Conservation (phyloP, 2,329 filamentous ascomycete species). For the Hysterium pulicare region DNA sequence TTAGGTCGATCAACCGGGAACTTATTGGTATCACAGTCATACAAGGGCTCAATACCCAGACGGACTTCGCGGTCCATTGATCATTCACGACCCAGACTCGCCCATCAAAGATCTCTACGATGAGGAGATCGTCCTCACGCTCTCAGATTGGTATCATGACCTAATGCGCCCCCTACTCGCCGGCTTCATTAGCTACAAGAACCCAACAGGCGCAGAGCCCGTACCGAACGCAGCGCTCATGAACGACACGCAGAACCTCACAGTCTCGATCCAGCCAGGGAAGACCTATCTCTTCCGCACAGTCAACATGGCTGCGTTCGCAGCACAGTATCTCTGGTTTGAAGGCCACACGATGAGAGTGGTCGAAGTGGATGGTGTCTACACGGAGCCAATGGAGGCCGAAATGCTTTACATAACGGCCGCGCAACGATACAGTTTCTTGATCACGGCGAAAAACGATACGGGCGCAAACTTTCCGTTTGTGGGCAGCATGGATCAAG, state of each 20-base stretch:
- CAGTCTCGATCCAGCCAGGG: slow-evolving; percentile 46
- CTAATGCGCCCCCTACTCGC: slow-evolving; percentile 44
- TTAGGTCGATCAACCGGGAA: slow-evolving; percentile 51
- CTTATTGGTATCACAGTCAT: slow-evolving; percentile 68
- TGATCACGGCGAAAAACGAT: slow-evolving; percentile 60
- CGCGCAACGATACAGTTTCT: slow-evolving; percentile 67
- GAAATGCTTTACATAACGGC: slow-evolving; percentile 64
- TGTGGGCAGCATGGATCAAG: slow-evolving; percentile 47
- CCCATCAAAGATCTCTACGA: slow-evolving; percentile 53
- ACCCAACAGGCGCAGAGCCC: slow-evolving; percentile 61
- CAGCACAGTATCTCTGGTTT: slow-evolving; percentile 68
- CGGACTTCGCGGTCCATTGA: slow-evolving; percentile 63
- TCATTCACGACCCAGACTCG: slow-evolving; percentile 60
- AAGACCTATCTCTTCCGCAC: slow-evolving; percentile 64
- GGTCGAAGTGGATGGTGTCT: slow-evolving; percentile 68
- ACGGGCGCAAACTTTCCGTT: slow-evolving; percentile 59
- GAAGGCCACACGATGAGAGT: slow-evolving; percentile 64
- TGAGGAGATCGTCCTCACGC: slow-evolving; percentile 61
- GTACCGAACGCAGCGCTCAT: slow-evolving; percentile 63
- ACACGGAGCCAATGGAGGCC: slow-evolving; percentile 58
- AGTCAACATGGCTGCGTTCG: slow-evolving; percentile 68
- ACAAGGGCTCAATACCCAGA: slow-evolving; percentile 61
- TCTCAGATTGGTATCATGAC: slow-evolving; percentile 74
- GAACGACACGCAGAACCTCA: slow-evolving; percentile 56
- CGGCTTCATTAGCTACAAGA: slow-evolving; percentile 46